These are phyloP conservation scores for Elongisporangium anandrum DNA, from an alignment of 352 stramenopile genomes.

Conservation along the genomic window DNA sequence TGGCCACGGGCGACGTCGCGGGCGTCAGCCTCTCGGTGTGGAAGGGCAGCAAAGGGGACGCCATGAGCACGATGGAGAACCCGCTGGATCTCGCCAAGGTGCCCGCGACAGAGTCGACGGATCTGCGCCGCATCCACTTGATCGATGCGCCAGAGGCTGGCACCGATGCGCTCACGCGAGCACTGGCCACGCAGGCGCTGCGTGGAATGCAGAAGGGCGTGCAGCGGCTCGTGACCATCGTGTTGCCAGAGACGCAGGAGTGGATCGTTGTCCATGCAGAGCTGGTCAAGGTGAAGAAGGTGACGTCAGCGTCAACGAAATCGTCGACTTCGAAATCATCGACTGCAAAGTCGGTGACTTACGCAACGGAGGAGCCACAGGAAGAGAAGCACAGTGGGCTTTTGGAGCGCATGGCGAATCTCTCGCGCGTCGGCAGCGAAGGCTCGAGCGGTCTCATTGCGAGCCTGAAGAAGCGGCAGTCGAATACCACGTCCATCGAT, in stretches of 20 bases:
- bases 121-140: constrained; percentile 52
- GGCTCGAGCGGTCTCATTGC: constrained; percentile 44
- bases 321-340: constrained; percentile 4
- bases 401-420: constrained; percentile 64
- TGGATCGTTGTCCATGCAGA: constrained; percentile 68
- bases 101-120: constrained; percentile 15
- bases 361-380: constrained; percentile 13
- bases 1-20: constrained; percentile 41
- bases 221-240: constrained; percentile 49
- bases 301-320: constrained; percentile 23
- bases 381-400: constrained; percentile 43
- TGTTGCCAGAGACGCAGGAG: constrained; percentile 35
- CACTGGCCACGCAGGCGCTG: constrained; percentile 42
- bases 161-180: constrained; percentile 20
- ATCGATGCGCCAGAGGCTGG: constrained; percentile 3
- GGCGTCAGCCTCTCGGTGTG: constrained; percentile 51
- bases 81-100: constrained; percentile 42
- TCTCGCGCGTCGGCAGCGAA: constrained; percentile 59
- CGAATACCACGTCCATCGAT: constrained; percentile 15
- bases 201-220: constrained; percentile 60
- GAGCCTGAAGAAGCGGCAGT: constrained; percentile 36
- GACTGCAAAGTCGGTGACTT: neutral
- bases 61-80: constrained; percentile 17
- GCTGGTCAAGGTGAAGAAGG: constrained; percentile 78
- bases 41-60: constrained; percentile 19